Percentiles rank a stretch among this genome's conserved stretches.
These are phyloP conservation scores for Colletotrichum cereale DNA, from an alignment of 2,329 filamentous ascomycete genomes.

Conservation along the genomic window DNA sequence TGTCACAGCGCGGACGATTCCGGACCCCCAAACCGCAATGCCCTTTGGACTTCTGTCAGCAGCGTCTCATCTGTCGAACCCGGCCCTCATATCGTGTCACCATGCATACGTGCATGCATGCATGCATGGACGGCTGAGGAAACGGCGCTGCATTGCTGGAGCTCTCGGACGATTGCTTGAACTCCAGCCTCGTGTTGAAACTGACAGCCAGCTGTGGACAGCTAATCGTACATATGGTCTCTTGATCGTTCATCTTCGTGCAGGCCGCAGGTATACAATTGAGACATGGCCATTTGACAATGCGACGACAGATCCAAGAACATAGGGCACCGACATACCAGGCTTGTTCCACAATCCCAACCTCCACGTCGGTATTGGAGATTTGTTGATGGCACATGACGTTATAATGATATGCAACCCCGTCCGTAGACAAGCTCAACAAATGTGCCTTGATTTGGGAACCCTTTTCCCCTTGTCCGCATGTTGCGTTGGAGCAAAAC, in stretches of 20 bases:
- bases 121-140: background rate
- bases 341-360: background rate
- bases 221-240: background rate
- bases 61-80: conserved; percentile 6
- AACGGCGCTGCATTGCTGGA: conserved; percentile 3
- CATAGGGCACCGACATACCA: background rate
- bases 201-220: background rate
- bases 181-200: background rate
- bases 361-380: background rate
- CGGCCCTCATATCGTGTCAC: background rate
- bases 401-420: background rate
- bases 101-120: background rate
- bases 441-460: background rate
- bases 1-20: conserved; percentile 12
- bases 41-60: background rate
- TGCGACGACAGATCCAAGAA: background rate
- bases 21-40: background rate
- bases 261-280: conserved; percentile 1
- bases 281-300: conserved; percentile 19
- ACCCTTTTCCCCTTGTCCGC: background rate
- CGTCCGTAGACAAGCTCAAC: background rate
- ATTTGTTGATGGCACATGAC: background rate
- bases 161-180: background rate
- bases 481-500: background rate
- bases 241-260: conserved; percentile 17